These are phyloP conservation scores for Flaveria robusta DNA, from an alignment of 129 eudicot genomes.

Conservation along the genomic window DNA sequence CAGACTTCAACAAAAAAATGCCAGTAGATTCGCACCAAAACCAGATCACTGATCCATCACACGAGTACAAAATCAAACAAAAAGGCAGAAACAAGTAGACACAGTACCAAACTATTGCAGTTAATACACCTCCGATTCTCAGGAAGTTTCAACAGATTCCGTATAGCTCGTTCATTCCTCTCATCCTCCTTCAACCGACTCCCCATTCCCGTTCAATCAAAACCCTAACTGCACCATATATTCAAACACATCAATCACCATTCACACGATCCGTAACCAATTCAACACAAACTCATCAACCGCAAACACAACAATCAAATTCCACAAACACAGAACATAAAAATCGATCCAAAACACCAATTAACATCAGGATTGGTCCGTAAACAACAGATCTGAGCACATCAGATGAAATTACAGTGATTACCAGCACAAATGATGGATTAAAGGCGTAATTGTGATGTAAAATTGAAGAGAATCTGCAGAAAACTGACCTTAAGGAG, in stretches of 20 bases:
- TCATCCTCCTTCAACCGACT: constrained; percentile 66
- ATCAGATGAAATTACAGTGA: not conserved
- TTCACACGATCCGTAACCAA: not conserved
- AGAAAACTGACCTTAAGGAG: constrained; percentile 30
- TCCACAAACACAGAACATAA: not conserved
- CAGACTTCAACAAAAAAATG: constrained; percentile 1
- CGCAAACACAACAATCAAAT: not conserved
- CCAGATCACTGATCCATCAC: not conserved
- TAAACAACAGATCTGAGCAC: not conserved
- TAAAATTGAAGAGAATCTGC: constrained; percentile 8
- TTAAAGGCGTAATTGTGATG: not conserved
- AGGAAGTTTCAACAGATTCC: constrained; percentile 67
- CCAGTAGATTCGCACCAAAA: constrained; percentile 5
- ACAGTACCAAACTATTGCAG: constrained; percentile 78
- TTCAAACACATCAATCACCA: constrained; percentile 3
- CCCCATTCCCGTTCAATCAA: constrained; percentile 44
- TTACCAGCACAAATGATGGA: not conserved
- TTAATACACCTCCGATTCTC: constrained; percentile 88
- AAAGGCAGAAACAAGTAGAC: constrained; percentile 16
- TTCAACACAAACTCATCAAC: not conserved
- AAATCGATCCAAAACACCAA: not conserved
- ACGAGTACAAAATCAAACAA: constrained; percentile 18
- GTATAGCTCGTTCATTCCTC: constrained; percentile 61
- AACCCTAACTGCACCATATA: constrained; percentile 40
- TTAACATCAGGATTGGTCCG: not conserved